These are phyloP conservation scores for Aspergillus terreus DNA, from an alignment of 2,329 filamentous ascomycete genomes.

Conservation along the genomic window DNA sequence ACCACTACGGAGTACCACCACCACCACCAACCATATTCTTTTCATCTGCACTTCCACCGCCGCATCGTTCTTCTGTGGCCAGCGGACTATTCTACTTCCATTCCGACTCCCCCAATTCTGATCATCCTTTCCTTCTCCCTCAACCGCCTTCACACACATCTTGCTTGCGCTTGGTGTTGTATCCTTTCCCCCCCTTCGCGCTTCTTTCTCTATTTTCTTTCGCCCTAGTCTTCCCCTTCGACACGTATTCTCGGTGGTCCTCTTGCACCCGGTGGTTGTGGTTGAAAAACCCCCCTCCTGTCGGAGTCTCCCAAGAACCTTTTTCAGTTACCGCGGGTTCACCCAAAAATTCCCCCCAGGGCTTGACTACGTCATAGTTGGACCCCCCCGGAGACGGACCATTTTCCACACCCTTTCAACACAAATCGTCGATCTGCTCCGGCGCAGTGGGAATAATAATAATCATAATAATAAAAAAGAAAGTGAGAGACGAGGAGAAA, in stretches of 20 bases:
- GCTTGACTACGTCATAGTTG: constrained; percentile 30
- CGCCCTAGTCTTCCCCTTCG: background rate
- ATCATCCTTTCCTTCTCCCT: constrained; percentile 7
- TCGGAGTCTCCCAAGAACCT: constrained; percentile 1
- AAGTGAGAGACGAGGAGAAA: constrained; percentile 11
- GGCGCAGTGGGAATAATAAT: background rate
- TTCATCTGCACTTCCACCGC: too few species aligned
- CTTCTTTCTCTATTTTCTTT: background rate
- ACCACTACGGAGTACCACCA: too few species aligned
- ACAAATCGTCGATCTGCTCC: constrained; percentile 21
- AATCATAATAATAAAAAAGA: background rate
- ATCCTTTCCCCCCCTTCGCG: background rate
- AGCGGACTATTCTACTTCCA: constrained; percentile 23
- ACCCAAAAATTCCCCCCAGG: constrained; percentile 14
- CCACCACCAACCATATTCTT: background rate
- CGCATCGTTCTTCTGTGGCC: background rate
- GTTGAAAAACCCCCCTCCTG: background rate
- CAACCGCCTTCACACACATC: constrained; percentile 6
- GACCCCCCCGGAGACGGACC: constrained; percentile 24
- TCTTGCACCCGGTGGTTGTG: background rate
- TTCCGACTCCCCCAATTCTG: constrained; percentile 16
- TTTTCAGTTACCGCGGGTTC: constrained; percentile 15
- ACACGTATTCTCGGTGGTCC: background rate
- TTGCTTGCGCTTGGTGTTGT: background rate
- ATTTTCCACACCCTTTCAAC: constrained; percentile 15